Base-by-base conservation (phyloP, 2,329 filamentous ascomycete genomes). In the Colletotrichum ledebouriae region DNA sequence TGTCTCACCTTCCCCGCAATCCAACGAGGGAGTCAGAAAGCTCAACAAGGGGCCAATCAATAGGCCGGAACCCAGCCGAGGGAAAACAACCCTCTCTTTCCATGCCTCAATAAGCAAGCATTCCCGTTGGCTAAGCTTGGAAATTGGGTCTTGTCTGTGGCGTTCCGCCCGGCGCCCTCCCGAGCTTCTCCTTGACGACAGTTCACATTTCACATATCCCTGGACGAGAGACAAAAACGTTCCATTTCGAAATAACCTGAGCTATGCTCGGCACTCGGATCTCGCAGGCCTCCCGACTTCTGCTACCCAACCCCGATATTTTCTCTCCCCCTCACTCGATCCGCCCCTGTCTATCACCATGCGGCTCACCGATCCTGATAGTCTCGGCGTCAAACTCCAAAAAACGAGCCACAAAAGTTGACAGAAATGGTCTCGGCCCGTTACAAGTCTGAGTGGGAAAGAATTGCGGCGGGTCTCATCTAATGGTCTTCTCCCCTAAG, bases 1-100 rank as follows among this genome's bases (percentile, higher is more conserved):
- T 69, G 66, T 69, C 66, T 69, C 61, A 69, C 55, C 37, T 52
- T 65, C 61, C 59, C 66, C 66, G 49, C 66, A 66, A 60, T 66
- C 61, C 66, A 69, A 60, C 49, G 61, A 69, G 56, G 56, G 66
- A 59, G 66, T 44, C 55, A 17, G 39, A 46, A 42, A 41, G 12
- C 55, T 49, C 61, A 65, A 25, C 55, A 69, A 66, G 66, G 55
- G 55, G 20, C 61, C 62, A 57, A 60, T 60, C 61, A 50, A 60
- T 68, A 65, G 47, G 33, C 29, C 17, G 25, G 12, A 17, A 12
- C 20, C 34, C 33, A 56, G 5, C 13, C 34, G 25, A 47, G 29
- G 37, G 39, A 56, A 55, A 56, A 37, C 55, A 60, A 55, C 20
- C 4, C 29, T n/a, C 17, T n/a, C 22, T n/a, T 33, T 12, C 41